Evolutionary conservation across 345 rosid genomes (phyloP).

Genomic region (Citrus unshiu): DNA sequence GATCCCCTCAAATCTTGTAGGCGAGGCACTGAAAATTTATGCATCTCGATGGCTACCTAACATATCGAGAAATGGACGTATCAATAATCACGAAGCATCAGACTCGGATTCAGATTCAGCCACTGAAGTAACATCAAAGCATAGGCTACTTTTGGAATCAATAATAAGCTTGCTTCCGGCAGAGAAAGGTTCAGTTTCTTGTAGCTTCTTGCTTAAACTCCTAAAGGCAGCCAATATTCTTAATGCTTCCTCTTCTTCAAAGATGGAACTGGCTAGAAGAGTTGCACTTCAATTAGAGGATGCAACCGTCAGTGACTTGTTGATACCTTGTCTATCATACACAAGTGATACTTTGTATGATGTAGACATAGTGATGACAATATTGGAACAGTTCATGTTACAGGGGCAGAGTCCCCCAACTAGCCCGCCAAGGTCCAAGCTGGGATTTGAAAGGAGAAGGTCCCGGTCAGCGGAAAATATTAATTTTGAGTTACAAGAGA

Average conservation of each 20-base stretch:
- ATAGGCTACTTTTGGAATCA: conserved; percentile 76
- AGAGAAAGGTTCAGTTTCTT: conserved; percentile 75
- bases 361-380: conserved; percentile 67
- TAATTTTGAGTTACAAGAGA: conserved; percentile 76
- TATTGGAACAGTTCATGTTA: conserved; percentile 82
- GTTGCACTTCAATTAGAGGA: conserved; percentile 86
- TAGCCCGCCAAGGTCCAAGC: conserved; percentile 74
- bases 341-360: conserved; percentile 53
- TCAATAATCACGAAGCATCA: conserved; percentile 32
- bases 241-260: conserved; percentile 62
- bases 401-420: conserved; percentile 96
- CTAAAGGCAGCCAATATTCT: conserved; percentile 81
- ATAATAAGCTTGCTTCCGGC: conserved; percentile 82
- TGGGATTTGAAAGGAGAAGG: conserved; percentile 72
- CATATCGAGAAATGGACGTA: conserved; percentile 43
- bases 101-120: conserved; percentile 71
- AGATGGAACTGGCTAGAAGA: conserved; percentile 76
- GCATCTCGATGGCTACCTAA: conserved; percentile 86
- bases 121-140: conserved; percentile 49
- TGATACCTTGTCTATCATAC: conserved; percentile 60
- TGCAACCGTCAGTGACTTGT: conserved; percentile 70
- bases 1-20: conserved; percentile 57
- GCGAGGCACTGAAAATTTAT: conserved; percentile 80
- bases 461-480: conserved; percentile 93
- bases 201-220: conserved; percentile 82